Base-by-base conservation (phyloP, 2,329 filamentous ascomycete species). In the Claviceps lovelessii region DNA sequence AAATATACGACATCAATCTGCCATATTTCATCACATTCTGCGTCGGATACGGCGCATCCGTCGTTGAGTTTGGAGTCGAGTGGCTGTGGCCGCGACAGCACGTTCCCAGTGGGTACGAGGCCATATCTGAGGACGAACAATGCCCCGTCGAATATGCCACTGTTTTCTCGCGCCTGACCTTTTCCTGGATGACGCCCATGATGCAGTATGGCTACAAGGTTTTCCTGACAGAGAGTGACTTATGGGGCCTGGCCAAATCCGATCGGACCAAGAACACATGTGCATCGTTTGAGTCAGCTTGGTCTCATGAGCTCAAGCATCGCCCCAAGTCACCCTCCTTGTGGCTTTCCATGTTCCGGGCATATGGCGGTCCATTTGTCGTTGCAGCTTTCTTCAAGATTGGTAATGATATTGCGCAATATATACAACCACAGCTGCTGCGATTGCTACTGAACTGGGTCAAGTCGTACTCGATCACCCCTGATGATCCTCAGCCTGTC, bases 101-200 rank as follows among this genome's bases (percentile, higher is more conserved):
- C 56, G 61, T 62, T 5, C 58, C 63, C 8, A 86, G 81, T 61
- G 69, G 70, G 37, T 84, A 84, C 62, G 74, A 77, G 55, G 78
- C 73, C 28, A 70, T 83, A 54, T 68, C 77, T 19, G 79, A 81
- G 41, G 78, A 81, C 55, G 79, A 78, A 45, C 79, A 84, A 61
- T 84, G 81, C 55, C 86, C 86, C 0, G 83, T 88, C 58, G 90
- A 97, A 70, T 95, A 95, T 67, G 90, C 93, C 13, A 90, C 91
- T 57, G 77, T 97, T 53, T 98, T 98, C 72, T 95, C 91, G 4
- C 82, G 88, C 52, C 77, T 98, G 49, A 95, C 91, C 0, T 98
- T 98, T 69, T 85, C 86, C 54, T 98, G 93, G 93, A 96, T 98
- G 91, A 97, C 93, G 0, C 90, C 93, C 0, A 74, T 98, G 80